These are phyloP conservation scores for Tetrapisispora iriomotensis DNA, from an alignment of 805 yeast species.

Conservation along the genomic window DNA sequence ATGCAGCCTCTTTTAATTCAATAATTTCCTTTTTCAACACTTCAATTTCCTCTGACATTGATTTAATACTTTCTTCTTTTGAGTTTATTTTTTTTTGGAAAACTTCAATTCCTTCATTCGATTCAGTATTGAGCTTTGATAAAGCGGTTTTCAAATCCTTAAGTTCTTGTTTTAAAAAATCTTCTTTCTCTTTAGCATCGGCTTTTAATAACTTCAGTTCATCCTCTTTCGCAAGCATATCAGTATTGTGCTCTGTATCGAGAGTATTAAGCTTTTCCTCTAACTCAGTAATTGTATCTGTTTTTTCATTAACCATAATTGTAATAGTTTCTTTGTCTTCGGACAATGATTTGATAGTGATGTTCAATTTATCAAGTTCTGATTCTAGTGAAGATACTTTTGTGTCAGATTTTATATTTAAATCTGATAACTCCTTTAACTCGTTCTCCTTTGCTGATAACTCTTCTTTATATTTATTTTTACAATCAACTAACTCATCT, in stretches of 20 bases:
- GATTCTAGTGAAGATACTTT: constrained; percentile 3
- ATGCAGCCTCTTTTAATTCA: neutral
- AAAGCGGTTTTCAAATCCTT: too few species aligned
- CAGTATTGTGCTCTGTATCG: too few species aligned
- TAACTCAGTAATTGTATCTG: neutral
- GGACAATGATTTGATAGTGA: neutral
- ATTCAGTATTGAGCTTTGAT: too few species aligned
- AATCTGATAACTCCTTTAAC: neutral
- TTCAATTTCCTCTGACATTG: constrained; percentile 3
- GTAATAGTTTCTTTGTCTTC: neutral
- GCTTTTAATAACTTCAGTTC: neutral
- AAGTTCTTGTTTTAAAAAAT: neutral
- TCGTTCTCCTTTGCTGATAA: neutral
- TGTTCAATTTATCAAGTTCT: constrained; percentile 3
- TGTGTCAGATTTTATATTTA: constrained; percentile 2
- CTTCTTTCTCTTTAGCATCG: neutral
- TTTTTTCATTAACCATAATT: neutral
- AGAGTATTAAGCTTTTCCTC: too few species aligned
- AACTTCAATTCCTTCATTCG: too few species aligned
- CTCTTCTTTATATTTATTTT: neutral
- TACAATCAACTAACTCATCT: neutral
- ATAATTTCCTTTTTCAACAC: constrained; percentile 1
- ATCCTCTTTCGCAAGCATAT: too few species aligned
- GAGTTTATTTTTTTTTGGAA: too few species aligned
- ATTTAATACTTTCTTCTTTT: constrained; percentile 1